phyloP scores from a whole-genome alignment of 306 rosid species.

The Dalbergia cochinchinensis region DNA sequence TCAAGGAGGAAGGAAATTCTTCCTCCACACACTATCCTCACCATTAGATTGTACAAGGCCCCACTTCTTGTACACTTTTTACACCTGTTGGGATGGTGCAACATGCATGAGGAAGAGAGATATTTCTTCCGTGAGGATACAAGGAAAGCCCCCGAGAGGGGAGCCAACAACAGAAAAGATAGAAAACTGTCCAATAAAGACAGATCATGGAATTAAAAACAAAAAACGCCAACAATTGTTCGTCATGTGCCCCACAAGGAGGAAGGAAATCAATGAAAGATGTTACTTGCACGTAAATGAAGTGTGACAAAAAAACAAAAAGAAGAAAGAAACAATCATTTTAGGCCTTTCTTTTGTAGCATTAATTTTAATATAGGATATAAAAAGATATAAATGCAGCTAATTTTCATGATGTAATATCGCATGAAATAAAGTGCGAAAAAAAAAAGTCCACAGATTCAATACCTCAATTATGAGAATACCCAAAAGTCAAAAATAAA shows the following conservation, averaged over 20 bases:
- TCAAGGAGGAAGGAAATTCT: too few species aligned
- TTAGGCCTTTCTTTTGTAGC: not conserved
- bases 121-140: too few species aligned
- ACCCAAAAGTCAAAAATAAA: not conserved
- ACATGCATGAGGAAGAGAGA: too few species aligned
- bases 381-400: not conserved
- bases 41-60: too few species aligned
- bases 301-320: not conserved
- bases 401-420: not conserved
- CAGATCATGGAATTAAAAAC: too few species aligned
- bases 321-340: not conserved
- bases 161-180: too few species aligned
- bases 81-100: too few species aligned
- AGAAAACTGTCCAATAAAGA: too few species aligned
- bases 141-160: too few species aligned
- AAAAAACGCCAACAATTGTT: too few species aligned
- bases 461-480: not conserved
- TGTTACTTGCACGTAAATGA: constrained; percentile 3
- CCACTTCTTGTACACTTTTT: too few species aligned
- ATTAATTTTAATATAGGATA: not conserved
- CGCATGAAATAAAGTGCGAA: not conserved
- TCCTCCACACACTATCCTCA: too few species aligned
- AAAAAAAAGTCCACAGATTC: not conserved
- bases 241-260: not conserved
- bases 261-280: constrained; percentile 1